Conservation (phyloP, 169 alveolate species). For the Plasmodium gallinaceum region DNA sequence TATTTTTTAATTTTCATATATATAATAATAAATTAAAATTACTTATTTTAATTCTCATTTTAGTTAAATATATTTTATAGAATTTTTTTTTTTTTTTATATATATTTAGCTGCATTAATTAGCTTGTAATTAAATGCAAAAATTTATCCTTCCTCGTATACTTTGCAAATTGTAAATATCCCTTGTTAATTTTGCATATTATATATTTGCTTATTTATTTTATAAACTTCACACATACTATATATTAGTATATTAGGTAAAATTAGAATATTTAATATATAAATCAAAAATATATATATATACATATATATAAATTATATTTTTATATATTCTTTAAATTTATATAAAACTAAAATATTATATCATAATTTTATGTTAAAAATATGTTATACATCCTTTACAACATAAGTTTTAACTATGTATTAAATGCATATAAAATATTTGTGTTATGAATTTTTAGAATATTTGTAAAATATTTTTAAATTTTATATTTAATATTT, state of each 20-base stretch:
- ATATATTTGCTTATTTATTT: slow-evolving; percentile 15
- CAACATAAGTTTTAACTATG: not conserved
- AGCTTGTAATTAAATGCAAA: too few relatives aligned
- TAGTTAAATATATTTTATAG: too few relatives aligned
- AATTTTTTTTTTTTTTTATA: too few relatives aligned
- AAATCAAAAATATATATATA: slow-evolving; percentile 14
- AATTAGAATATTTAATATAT: not conserved
- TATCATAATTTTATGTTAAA: slow-evolving; percentile 11
- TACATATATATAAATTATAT: slow-evolving; percentile 10
- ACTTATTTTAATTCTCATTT: too few relatives aligned
- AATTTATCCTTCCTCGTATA: not conserved
- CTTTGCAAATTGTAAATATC: not conserved
- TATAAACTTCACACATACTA: not conserved
- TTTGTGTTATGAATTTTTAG: slow-evolving; percentile 33
- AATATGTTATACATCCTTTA: not conserved
- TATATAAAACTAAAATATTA: slow-evolving; percentile 5
- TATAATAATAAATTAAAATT: too few relatives aligned
- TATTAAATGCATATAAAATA: slow-evolving; percentile 2
- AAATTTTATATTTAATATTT: slow-evolving; percentile 15
- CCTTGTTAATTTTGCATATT: slow-evolving; percentile 18
- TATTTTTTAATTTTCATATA: too few relatives aligned
- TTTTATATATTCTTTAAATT: slow-evolving; percentile 40
- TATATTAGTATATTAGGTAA: not conserved
- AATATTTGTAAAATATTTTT: slow-evolving; percentile 53
- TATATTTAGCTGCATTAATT: too few relatives aligned